Evolutionary conservation across 176 grass and related monocot genomes (phyloP).

Genomic region (Juncus effusus): DNA sequence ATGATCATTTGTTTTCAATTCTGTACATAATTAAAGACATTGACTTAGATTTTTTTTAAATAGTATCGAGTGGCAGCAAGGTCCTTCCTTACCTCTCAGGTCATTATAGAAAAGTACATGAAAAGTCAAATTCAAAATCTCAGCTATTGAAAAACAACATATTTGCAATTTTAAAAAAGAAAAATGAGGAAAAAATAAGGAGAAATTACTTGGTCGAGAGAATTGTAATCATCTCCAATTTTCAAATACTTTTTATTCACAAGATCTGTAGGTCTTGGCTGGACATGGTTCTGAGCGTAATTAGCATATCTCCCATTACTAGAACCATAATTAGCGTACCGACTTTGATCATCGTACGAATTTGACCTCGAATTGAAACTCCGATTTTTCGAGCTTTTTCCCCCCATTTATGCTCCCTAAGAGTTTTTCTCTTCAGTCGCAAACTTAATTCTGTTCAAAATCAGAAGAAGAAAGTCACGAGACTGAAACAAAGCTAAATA

Average conservation of each 20-base stretch:
- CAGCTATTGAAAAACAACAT: background rate
- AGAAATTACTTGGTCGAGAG: constrained; percentile 45
- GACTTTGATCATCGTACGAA: constrained; percentile 11
- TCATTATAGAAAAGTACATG: background rate
- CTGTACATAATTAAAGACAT: background rate
- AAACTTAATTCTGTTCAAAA: constrained; percentile 8
- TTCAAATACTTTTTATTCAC: constrained; percentile 29
- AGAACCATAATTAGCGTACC: too few species aligned
- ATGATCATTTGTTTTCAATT: background rate
- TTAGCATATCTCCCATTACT: constrained; percentile 11
- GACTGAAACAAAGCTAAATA: too few species aligned
- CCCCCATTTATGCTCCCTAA: constrained; percentile 33
- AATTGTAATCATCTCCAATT: constrained; percentile 58
- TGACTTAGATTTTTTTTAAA: background rate
- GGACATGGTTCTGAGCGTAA: constrained; percentile 9
- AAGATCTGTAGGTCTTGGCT: constrained; percentile 13
- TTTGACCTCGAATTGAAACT: constrained; percentile 2
- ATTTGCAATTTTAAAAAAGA: too few species aligned
- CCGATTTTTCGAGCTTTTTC: constrained; percentile 31
- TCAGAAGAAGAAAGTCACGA: constrained; percentile 3
- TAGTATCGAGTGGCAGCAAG: background rate
- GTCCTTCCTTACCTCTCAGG: background rate
- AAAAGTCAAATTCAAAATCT: background rate
- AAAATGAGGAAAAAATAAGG: background rate
- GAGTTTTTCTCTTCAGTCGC: background rate